Percentiles rank a stretch among this genome's conserved stretches.
These are phyloP conservation scores for Tripterygium wilfordii DNA, from an alignment of 177 flowering plant species.

Conservation along the genomic window DNA sequence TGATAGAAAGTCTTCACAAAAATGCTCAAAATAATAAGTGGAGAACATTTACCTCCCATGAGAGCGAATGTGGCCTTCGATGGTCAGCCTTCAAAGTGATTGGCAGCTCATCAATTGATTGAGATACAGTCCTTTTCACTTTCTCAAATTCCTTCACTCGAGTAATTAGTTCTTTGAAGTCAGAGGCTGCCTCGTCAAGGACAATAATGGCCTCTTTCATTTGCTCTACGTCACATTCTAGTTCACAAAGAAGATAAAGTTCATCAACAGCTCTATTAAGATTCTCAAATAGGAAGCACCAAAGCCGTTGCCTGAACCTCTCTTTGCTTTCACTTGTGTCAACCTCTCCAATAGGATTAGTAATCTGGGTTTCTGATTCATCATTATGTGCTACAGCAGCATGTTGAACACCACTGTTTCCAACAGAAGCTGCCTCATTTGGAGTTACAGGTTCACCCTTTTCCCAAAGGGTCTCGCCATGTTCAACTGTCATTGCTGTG, in stretches of 20 bases:
- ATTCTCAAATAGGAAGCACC: slow-evolving; percentile 94
- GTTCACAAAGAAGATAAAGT: slow-evolving; percentile 90
- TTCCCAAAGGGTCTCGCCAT: slow-evolving; percentile 11
- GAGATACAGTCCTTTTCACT: slow-evolving; percentile 41
- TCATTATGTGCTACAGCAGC: slow-evolving; percentile 15
- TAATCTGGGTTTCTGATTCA: slow-evolving; percentile 20
- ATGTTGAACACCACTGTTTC: slow-evolving; percentile 15
- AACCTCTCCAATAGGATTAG: slow-evolving; percentile 31
- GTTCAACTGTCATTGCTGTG: slow-evolving; percentile 12
- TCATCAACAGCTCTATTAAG: slow-evolving; percentile 95
- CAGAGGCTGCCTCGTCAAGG: slow-evolving; percentile 88
- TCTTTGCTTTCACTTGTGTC: slow-evolving; percentile 78
- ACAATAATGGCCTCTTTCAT: slow-evolving; percentile 91
- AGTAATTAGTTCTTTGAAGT: slow-evolving; percentile 63
- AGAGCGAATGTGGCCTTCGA: slow-evolving; percentile 91
- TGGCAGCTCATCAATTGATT: slow-evolving; percentile 37
- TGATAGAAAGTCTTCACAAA: not conserved
- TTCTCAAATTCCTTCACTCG: slow-evolving; percentile 84
- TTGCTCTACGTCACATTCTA: slow-evolving; percentile 91
- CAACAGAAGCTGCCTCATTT: slow-evolving; percentile 22
- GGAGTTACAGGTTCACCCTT: slow-evolving; percentile 19
- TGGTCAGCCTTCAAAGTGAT: slow-evolving; percentile 61
- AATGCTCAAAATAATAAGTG: slow-evolving; percentile 1
- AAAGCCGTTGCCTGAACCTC: slow-evolving; percentile 87
- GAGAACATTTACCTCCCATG: slow-evolving; percentile 79